Conservation (phyloP, 1,284 basidiomycete species). For the Ustilago vetiveriae region DNA sequence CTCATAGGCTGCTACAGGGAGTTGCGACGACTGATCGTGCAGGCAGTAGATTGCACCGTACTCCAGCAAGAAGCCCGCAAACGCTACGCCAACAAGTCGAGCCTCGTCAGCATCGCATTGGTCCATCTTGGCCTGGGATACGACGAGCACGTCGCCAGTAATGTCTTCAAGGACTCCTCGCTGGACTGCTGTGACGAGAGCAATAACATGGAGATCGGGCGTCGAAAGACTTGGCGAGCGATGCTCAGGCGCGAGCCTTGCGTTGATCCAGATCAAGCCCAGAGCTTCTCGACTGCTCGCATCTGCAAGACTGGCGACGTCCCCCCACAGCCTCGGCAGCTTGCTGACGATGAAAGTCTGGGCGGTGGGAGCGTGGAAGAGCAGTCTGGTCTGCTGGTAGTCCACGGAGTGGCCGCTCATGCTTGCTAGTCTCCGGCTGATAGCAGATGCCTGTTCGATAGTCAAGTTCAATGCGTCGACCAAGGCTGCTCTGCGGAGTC, state of each 20-base stretch:
- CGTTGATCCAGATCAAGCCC: too few species aligned
- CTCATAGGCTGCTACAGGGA: not conserved
- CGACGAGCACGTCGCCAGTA: slow-evolving; percentile 4
- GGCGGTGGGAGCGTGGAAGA: slow-evolving; percentile 15
- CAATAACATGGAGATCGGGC: slow-evolving; percentile 11
- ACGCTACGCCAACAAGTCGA: slow-evolving; percentile 21
- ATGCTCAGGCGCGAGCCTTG: slow-evolving; percentile 5
- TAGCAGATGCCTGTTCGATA: slow-evolving; percentile 8
- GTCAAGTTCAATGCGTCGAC: slow-evolving; percentile 19
- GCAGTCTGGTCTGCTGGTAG: slow-evolving; percentile 4
- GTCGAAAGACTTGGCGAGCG: not conserved
- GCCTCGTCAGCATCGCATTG: not conserved
- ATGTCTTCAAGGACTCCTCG: not conserved
- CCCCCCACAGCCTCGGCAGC: slow-evolving; percentile 13
- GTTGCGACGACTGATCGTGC: not conserved
- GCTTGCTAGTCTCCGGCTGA: slow-evolving; percentile 2
- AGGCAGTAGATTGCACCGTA: slow-evolving; percentile 27
- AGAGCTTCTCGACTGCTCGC: not conserved
- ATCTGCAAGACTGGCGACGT: not conserved
- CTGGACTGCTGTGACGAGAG: slow-evolving; percentile 4
- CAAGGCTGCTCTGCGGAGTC: slow-evolving; percentile 28
- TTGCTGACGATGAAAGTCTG: slow-evolving; percentile 24
- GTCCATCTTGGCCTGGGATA: not conserved
- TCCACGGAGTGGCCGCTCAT: not conserved
- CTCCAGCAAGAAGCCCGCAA: slow-evolving; percentile 28